Percentiles rank a stretch among this genome's conserved stretches.
These are phyloP conservation scores for Tremella mesenterica DNA, from an alignment of 768 basidiomycete species.

Conservation along the genomic window DNA sequence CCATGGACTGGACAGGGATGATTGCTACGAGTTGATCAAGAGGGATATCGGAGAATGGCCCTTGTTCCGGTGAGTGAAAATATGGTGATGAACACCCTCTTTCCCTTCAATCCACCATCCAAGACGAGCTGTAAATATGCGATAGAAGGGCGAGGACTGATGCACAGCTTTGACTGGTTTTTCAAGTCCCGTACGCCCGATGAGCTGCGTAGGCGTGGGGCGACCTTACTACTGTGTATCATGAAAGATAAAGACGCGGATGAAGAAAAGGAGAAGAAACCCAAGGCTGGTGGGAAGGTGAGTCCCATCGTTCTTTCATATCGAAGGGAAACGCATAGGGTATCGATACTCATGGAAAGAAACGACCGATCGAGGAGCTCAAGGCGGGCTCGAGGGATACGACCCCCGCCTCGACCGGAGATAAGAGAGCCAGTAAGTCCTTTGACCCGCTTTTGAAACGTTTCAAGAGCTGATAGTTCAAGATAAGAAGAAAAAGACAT, in stretches of 20 bases:
- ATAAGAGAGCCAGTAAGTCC: slow-evolving; percentile 5
- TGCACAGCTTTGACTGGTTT: slow-evolving; percentile 81
- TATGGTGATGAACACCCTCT: no score
- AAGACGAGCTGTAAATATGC: no score
- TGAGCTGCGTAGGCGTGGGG: slow-evolving; percentile 78
- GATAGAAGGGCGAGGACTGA: no score
- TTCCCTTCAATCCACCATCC: not conserved
- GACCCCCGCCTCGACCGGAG: slow-evolving; percentile 12
- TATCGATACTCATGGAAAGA: no score
- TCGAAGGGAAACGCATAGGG: not conserved
- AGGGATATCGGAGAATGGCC: slow-evolving; percentile 94
- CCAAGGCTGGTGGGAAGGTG: slow-evolving; percentile 39
- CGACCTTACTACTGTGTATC: slow-evolving; percentile 78
- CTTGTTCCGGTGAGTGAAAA: slow-evolving; percentile 62
- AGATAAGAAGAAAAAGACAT: not conserved
- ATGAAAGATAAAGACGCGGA: slow-evolving; percentile 73
- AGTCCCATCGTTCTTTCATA: not conserved
- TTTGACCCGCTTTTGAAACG: not conserved
- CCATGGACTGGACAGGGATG: slow-evolving; percentile 72
- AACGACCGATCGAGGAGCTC: slow-evolving; percentile 21
- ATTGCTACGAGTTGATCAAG: slow-evolving; percentile 91
- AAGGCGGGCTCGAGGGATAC: slow-evolving; percentile 19
- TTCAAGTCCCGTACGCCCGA: slow-evolving; percentile 86
- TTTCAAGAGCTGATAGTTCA: not conserved
- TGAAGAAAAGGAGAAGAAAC: slow-evolving; percentile 53